Percentiles rank a stretch among this genome's conserved stretches.
Conservation (phyloP, 2,329 filamentous ascomycete genomes). For the Sporothrix phasma region DNA sequence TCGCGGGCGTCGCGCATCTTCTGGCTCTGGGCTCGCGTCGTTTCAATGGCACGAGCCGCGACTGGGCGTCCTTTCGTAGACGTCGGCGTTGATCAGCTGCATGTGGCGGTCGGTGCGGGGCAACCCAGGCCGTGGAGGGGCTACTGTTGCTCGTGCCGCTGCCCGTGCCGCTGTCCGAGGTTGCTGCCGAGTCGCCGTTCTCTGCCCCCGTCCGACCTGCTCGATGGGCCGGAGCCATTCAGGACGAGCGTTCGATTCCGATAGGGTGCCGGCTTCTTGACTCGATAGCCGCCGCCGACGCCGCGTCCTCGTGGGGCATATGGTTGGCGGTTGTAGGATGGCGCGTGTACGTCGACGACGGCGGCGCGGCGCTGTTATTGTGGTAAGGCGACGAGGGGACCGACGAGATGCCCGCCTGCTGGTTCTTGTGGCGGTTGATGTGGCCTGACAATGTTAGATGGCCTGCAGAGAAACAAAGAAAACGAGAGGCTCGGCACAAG, state of each 20-base stretch:
- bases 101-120: constrained; percentile 66
- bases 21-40: constrained; percentile 51
- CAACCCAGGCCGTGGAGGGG: constrained; percentile 47
- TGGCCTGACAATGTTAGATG: constrained; percentile 42
- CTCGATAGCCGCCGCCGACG: constrained; percentile 26
- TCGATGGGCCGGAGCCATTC: constrained; percentile 32
- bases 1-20: constrained; percentile 46
- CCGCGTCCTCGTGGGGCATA: constrained; percentile 24
- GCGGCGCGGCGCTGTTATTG: constrained; percentile 19
- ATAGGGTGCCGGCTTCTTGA: constrained; percentile 29
- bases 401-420: constrained; percentile 37
- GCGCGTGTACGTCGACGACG: not conserved
- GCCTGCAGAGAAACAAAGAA: constrained; percentile 7
- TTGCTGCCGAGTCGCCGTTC: constrained; percentile 23
- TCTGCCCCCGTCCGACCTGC: constrained; percentile 21
- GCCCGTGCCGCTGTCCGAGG: constrained; percentile 23
- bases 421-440: constrained; percentile 70
- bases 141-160: too few relatives aligned
- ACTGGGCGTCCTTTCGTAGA: constrained; percentile 67
- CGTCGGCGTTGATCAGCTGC: constrained; percentile 70
- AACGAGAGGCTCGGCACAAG: too few relatives aligned
- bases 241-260: constrained; percentile 53
- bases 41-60: constrained; percentile 62
- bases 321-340: constrained; percentile 16
- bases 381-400: constrained; percentile 13